Conservation (phyloP, 306 rosid genomes). For the Luffa aegyptiaca region DNA sequence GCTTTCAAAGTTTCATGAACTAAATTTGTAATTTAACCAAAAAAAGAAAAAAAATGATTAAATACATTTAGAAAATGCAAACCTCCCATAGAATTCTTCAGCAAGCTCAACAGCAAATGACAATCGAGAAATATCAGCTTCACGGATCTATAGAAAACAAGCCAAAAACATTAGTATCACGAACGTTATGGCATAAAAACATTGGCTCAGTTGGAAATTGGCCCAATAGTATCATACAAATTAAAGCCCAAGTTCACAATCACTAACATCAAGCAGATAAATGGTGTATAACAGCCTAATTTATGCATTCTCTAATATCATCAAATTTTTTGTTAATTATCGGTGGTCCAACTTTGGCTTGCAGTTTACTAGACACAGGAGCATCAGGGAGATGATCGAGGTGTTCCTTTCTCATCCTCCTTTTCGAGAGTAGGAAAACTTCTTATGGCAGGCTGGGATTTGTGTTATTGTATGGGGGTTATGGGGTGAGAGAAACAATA, state of each 20-base stretch:
- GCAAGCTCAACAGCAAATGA: conserved; percentile 99
- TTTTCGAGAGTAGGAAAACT: too few species aligned
- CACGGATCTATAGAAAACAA: conserved; percentile 65
- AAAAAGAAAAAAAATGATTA: background rate
- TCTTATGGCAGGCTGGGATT: too few species aligned
- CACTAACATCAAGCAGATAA: background rate
- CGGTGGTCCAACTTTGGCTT: background rate
- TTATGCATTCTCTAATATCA: background rate
- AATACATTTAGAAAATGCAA: conserved; percentile 16
- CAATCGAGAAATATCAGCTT: conserved; percentile 90
- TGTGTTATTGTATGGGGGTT: too few species aligned
- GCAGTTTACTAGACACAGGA: too few species aligned
- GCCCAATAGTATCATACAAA: background rate
- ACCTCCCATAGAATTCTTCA: conserved; percentile 99
- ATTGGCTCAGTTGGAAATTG: background rate
- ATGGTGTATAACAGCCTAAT: background rate
- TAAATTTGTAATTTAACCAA: background rate
- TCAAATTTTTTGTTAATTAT: background rate
- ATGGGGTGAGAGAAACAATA: too few species aligned
- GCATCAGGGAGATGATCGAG: too few species aligned
- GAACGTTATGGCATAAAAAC: background rate
- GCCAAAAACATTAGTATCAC: conserved; percentile 6
- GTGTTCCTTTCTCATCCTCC: too few species aligned
- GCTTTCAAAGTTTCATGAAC: background rate
- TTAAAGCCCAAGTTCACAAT: background rate